These are phyloP conservation scores for Solanum clarkiae DNA, from an alignment of 257 asterid genomes.

Conservation along the genomic window DNA sequence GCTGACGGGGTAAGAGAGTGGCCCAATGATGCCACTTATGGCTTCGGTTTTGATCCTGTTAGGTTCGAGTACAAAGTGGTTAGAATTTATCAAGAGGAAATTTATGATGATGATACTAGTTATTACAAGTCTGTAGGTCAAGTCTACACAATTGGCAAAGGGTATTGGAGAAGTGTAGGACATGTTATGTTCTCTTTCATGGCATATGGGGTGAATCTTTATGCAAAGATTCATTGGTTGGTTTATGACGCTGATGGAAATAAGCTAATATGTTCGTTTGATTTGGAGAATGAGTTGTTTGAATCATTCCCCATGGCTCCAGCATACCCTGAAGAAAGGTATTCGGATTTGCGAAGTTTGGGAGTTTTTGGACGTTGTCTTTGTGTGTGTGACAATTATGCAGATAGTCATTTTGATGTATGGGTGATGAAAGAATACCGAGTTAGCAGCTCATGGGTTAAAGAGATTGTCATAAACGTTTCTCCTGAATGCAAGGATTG, in stretches of 20 bases:
- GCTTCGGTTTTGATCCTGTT: conserved; percentile 15
- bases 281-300: conserved; percentile 34
- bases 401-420: conserved; percentile 10
- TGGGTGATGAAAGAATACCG: conserved; percentile 53
- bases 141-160: conserved; percentile 32
- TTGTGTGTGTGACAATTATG: conserved; percentile 27
- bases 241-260: conserved; percentile 14
- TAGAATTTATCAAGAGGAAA: conserved; percentile 27
- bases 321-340: neutral
- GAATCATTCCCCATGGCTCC: conserved; percentile 6
- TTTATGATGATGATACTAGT: conserved; percentile 9
- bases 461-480: conserved; percentile 20
- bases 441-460: conserved; percentile 26
- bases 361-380: conserved; percentile 19
- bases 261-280: conserved; percentile 39
- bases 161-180: conserved; percentile 21
- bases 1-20: conserved; percentile 1
- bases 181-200: conserved; percentile 11
- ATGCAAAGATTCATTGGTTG: conserved; percentile 45
- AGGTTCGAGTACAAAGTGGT: conserved; percentile 28
- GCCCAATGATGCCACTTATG: conserved; percentile 14
- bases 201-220: conserved; percentile 13
- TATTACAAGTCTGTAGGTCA: conserved; percentile 16
- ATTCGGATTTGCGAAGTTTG: conserved; percentile 12
- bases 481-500: conserved; percentile 10